Evolutionary conservation across 2,329 filamentous ascomycete species (phyloP).

Genomic region (Hypoxylon sp.): DNA sequence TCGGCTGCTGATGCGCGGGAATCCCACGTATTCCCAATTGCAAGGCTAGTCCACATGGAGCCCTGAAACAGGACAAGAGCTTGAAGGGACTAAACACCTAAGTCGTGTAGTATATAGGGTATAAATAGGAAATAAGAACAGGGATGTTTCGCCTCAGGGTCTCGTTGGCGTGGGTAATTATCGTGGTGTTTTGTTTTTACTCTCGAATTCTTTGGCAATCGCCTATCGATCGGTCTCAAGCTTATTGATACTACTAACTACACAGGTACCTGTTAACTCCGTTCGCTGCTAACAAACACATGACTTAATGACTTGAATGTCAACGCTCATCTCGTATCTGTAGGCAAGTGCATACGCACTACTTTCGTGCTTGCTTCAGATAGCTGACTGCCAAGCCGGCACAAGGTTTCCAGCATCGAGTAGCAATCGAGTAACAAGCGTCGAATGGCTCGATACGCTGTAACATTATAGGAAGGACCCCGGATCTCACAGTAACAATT

Average conservation of each 20-base stretch:
- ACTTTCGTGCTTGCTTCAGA: background rate
- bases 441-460: slow-evolving; percentile 7
- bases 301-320: too few relatives aligned
- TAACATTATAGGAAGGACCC: slow-evolving; percentile 22
- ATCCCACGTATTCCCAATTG: slow-evolving; percentile 23
- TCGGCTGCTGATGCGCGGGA: slow-evolving; percentile 10
- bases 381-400: slow-evolving; percentile 35
- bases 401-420: slow-evolving; percentile 18
- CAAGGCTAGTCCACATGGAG: slow-evolving; percentile 2
- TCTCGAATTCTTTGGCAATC: background rate
- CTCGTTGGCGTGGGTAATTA: background rate
- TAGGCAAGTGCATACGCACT: background rate
- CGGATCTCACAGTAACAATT: slow-evolving; percentile 34
- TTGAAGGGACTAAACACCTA: slow-evolving; percentile 9
- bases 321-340: slow-evolving; percentile 15
- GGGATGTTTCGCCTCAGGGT: slow-evolving; percentile 25
- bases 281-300: background rate
- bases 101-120: background rate
- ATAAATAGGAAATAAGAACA: slow-evolving; percentile 33
- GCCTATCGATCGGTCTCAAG: background rate
- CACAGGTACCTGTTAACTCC: background rate
- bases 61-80: slow-evolving; percentile 31
- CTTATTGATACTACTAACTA: background rate
- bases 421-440: background rate
- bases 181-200: slow-evolving; percentile 1